Evolutionary conservation across 2,329 filamentous ascomycete genomes (phyloP).

Genomic region (Alternaria brassicicola): DNA sequence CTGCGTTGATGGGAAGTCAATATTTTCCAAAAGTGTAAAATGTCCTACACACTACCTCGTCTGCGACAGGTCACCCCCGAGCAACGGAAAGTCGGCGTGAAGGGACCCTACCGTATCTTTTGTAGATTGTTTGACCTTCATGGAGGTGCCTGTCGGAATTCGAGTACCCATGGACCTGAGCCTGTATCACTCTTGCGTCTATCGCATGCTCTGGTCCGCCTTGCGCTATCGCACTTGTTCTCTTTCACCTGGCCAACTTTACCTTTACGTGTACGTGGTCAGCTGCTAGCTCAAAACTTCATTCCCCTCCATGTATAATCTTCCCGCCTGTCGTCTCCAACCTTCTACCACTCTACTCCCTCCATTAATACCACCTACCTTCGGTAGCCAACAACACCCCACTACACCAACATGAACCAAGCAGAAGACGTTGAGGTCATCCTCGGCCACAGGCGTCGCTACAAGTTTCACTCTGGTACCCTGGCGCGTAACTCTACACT

Average conservation of each 20-base stretch:
- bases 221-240: neutral
- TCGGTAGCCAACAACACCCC: neutral
- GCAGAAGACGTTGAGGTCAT: conserved; percentile 45
- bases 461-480: conserved; percentile 45
- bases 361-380: neutral
- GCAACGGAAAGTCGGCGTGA: neutral
- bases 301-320: neutral
- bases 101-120: neutral
- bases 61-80: neutral
- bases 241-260: neutral
- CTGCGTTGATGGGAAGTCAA: rapidly evolving
- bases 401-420: conserved; percentile 35
- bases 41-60: neutral
- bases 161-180: neutral
- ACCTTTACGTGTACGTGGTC: neutral
- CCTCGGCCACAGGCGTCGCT: conserved; percentile 36
- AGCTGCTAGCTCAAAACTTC: neutral
- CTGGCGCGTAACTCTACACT: conserved; percentile 42
- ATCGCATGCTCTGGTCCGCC: neutral
- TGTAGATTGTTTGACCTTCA: neutral
- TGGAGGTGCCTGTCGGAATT: neutral
- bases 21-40: neutral
- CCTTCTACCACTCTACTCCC: neutral
- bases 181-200: neutral
- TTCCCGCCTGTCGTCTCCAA: neutral